Evolutionary conservation across 139 green algal species (phyloP).

Genomic region (Chlorella vulgaris): DNA sequence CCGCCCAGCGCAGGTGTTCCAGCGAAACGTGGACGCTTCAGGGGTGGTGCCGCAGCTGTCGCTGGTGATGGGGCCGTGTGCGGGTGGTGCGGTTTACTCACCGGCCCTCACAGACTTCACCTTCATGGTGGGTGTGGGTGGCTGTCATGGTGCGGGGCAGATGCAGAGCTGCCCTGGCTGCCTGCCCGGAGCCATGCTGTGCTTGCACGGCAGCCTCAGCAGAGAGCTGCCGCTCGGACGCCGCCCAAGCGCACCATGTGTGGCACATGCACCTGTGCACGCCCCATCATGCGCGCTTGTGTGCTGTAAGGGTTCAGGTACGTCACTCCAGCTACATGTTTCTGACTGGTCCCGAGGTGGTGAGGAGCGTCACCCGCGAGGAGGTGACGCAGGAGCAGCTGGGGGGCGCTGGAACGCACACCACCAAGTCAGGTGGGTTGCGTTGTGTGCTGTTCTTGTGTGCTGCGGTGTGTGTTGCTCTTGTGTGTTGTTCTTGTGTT

Average conservation of each 20-base stretch:
- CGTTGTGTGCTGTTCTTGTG: no score
- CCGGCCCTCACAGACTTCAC: conserved; percentile 78
- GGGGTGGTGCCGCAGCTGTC: conserved; percentile 75
- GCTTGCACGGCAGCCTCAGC: no score
- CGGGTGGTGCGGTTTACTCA: conserved; percentile 76
- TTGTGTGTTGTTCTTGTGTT: no score
- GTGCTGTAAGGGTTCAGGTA: conserved; percentile 23
- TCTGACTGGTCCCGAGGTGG: conserved; percentile 71
- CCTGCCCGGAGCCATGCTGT: no score
- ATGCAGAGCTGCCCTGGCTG: no score
- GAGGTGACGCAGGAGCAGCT: conserved; percentile 64
- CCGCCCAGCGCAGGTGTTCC: conserved; percentile 28
- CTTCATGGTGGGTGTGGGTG: conserved; percentile 66
- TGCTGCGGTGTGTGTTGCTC: no score
- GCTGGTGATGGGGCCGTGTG: conserved; percentile 73
- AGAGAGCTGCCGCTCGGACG: no score
- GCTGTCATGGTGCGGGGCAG: no score
- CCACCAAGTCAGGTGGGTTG: conserved; percentile 45
- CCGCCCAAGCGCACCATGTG: not conserved
- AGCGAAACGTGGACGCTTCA: conserved; percentile 73
- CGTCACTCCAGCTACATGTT: conserved; percentile 70
- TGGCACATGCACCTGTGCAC: not conserved
- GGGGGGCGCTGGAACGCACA: conserved; percentile 64
- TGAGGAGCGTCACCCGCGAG: conserved; percentile 59
- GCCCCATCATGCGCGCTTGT: not conserved